Evolutionary conservation across 2,329 filamentous ascomycete species (phyloP), one percentile per base, ranked within the genome.

Genomic region (Talaromyces sp.): DNA sequence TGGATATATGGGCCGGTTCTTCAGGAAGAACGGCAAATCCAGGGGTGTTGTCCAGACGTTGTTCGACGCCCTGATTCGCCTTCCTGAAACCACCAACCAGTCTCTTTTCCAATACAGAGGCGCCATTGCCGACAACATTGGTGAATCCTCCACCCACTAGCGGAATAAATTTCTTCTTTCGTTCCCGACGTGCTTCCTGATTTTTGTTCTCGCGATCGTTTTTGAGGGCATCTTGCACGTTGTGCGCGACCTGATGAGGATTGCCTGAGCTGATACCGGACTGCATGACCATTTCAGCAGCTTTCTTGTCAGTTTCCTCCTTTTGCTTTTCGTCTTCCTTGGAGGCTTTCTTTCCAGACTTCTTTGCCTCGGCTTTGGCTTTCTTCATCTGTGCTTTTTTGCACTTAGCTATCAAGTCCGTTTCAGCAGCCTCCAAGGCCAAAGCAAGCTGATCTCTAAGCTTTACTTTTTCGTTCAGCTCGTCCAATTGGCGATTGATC

Each of bases 401-500:
- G 61, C 91, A 93, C 52, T 82, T 82, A 63, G 87, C 88, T 68
- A 99, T 90, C 44, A 99, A 80, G 23, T 91, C 86, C 0, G 92
- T 97, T 75, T 98, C 89, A 1, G 93, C 93, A 8, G 77, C 77
- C 72, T 99, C 95, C 0, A 99, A 84, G 62, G 82, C 80, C 46
- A 82, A 75, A 54, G 93, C 92, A 14, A 96, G 79, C 8, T 83
- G 78, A 65, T 92, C 86, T 50, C 95, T 85, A 66, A 86, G 80
- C 56, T 90, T 84, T 52, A 98, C 89, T 73, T 98, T 98, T 65
- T 93, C 89, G 54, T 91, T 84, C 11, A 99, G 83, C 8, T 88
- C 84, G 48, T 93, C 91, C 67, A 92, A 88, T 72, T 99, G 91
- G 65, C 93, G 86, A 64, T 97, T 99, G 69, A 99, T 88, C 93